phyloP scores from a whole-genome alignment of 169 alveolate species.

The Cyclospora cayetanensis region DNA sequence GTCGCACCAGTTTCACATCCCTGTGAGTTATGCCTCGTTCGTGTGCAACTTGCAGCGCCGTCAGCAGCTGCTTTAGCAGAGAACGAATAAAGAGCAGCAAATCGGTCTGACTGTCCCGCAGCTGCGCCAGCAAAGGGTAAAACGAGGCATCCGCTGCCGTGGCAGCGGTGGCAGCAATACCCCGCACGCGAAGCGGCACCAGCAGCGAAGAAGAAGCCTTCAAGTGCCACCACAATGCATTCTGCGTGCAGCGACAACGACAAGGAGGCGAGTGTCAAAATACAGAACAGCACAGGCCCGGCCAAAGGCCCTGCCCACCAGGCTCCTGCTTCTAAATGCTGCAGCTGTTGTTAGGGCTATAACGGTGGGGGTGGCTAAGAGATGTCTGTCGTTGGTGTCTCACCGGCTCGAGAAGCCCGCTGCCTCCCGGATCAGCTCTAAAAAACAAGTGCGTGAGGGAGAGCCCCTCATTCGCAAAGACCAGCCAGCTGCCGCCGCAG shows the following conservation, averaged over 20 bases:
- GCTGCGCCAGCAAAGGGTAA: background rate
- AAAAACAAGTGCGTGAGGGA: conserved; percentile 54
- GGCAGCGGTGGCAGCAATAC: background rate
- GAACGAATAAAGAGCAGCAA: conserved; percentile 9
- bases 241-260: background rate
- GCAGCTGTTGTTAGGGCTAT: background rate
- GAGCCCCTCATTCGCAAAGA: conserved; percentile 46
- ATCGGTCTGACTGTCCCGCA: background rate
- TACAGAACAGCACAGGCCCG: no score
- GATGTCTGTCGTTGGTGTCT: background rate
- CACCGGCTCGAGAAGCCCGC: conserved; percentile 46
- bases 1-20: conserved; percentile 30
- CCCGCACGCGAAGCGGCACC: background rate
- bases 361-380: no score
- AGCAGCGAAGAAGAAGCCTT: background rate
- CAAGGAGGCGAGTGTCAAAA: background rate
- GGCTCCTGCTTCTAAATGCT: no score
- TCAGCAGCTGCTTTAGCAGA: conserved; percentile 28
- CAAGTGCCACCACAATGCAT: conserved; percentile 27
- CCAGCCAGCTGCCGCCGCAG: conserved; percentile 35
- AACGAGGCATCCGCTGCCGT: conserved; percentile 6
- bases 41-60: background rate
- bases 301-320: no score
- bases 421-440: conserved; percentile 15
- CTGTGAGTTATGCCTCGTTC: conserved; percentile 3